Evolutionary conservation across 2,329 filamentous ascomycete species (phyloP), one percentile per base, ranked within the genome.

Genomic region (Clarireedia homoeocarpa): DNA sequence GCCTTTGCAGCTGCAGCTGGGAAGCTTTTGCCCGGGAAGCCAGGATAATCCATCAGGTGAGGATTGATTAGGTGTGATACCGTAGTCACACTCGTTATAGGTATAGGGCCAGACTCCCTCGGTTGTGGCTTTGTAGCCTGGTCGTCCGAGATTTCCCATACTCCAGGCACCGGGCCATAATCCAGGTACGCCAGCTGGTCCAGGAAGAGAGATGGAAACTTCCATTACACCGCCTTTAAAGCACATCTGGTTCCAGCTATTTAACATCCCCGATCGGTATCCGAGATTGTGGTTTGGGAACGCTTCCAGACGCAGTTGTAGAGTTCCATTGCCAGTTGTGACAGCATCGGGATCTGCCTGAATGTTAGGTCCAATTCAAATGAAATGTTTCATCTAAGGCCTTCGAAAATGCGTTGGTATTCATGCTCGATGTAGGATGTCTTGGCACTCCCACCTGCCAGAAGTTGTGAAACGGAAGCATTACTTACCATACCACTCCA

Each of bases 1-100:
- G 9, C 77, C 78, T 9, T 69, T 68, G 67, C 85, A 88, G 2
- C 82, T 83, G 66, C 85, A 88, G 6, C 82, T 81, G 5, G 83
- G 81, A 6, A 88, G 71, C 61, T 79, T 78, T 80, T 88, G 86
- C 12, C 85, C 85, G 4, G 85, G 85, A 1, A 88, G 75, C 59
- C 70, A 82, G 63, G 77, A 87, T 47, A 87, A 71, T 23, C 85
- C 85, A 64, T 85, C 83, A 0, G 77, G 72, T 17, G 80, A 78
- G 57, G 83, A 87, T 65, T 88, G 85, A 63, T 88, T 88, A 1
- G 83, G 77, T 2, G 85, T 88, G 59, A 88, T 88, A 9, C 85
- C 85, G 20, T 76, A 74, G 66, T 88, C 77, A 61, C 77, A 80
- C 36, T 71, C 69, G 51, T 75, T 68, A 62, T 80, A 80, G 0